Conservation (phyloP, 164 flowering plant species). For the Santalum album region DNA sequence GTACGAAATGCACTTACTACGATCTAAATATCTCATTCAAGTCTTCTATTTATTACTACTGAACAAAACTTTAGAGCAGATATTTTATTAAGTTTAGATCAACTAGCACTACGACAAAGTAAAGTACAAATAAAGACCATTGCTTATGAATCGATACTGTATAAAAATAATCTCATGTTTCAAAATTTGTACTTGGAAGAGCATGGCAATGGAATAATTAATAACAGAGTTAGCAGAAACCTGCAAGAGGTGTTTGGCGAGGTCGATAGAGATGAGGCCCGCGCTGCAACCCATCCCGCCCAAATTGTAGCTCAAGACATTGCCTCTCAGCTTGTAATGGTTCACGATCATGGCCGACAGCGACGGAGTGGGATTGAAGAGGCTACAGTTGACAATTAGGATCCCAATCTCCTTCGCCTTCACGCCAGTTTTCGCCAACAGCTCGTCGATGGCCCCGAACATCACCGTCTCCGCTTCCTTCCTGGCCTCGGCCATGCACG, state of each 20-base stretch:
- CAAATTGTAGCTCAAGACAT: conserved; percentile 58
- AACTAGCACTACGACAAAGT: no score
- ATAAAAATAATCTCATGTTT: no score
- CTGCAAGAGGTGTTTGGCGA: conserved; percentile 77
- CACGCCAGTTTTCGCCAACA: conserved; percentile 58
- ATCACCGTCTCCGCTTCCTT: conserved; percentile 71
- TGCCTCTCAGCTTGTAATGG: conserved; percentile 71
- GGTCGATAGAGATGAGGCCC: conserved; percentile 75
- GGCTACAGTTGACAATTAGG: conserved; percentile 68
- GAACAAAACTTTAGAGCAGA: no score
- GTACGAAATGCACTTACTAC: no score
- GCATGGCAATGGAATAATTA: no score
- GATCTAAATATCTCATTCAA: no score
- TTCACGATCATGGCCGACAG: conserved; percentile 70
- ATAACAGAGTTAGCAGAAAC: conserved; percentile 23
- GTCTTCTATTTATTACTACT: no score
- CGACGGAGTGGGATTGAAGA: conserved; percentile 76
- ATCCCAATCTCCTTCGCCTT: conserved; percentile 74
- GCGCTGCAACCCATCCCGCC: conserved; percentile 97
- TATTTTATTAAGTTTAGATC: no score
- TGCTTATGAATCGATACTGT: no score
- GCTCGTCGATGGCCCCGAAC: conserved; percentile 70
- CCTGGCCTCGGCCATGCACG: conserved; percentile 58
- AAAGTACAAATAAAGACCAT: no score
- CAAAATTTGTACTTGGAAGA: no score